A percentile compares a stretch with the other conserved stretches of the same genome.
phyloP scores from a whole-genome alignment of 2,329 filamentous ascomycete species.

The Capronia americana region DNA sequence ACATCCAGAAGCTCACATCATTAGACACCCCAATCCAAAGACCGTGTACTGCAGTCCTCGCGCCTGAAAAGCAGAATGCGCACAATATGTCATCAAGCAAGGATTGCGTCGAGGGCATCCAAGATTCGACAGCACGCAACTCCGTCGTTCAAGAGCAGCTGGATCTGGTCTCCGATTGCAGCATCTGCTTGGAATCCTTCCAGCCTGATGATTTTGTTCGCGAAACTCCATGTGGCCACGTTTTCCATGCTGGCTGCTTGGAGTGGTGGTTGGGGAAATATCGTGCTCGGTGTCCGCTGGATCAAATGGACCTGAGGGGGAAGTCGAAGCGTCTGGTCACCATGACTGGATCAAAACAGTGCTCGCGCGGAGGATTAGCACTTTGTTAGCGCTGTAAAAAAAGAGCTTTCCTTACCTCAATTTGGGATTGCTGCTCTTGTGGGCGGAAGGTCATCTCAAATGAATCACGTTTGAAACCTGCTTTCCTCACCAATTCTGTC shows the following conservation, averaged over 20 bases:
- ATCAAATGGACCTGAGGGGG: background rate
- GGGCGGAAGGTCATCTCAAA: background rate
- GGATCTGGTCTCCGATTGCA: background rate
- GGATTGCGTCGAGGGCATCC: background rate
- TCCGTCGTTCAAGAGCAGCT: background rate
- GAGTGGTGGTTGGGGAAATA: background rate
- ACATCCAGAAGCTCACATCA: background rate
- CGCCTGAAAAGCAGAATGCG: background rate
- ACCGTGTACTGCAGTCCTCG: background rate
- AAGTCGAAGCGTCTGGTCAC: background rate
- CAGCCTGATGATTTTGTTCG: background rate
- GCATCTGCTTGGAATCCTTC: background rate
- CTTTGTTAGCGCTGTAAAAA: background rate
- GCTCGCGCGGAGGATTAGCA: background rate
- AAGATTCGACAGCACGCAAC: background rate
- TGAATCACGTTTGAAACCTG: background rate
- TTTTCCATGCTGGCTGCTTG: background rate
- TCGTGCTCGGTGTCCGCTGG: background rate
- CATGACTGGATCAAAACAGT: background rate
- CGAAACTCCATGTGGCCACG: background rate
- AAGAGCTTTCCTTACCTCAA: background rate
- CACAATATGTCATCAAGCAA: background rate
- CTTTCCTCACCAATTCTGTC: background rate
- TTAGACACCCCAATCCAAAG: background rate
- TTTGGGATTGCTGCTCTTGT: background rate